phyloP scores from a whole-genome alignment of 1,139 yeast species.

The Debaryomyces robertsiae region DNA sequence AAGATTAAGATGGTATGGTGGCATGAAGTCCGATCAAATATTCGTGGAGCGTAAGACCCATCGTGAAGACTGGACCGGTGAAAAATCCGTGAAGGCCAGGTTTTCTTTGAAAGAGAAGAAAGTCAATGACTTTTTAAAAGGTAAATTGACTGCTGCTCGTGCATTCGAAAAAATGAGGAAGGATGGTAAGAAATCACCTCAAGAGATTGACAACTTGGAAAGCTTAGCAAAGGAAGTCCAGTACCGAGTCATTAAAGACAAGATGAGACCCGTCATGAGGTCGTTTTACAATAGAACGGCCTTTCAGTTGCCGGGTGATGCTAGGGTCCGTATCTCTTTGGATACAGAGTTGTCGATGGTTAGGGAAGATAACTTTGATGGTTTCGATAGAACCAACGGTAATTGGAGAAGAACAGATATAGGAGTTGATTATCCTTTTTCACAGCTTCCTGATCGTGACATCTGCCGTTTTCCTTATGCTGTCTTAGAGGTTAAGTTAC shows the following conservation, averaged over 20 bases:
- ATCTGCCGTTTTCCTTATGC: constrained; percentile 96
- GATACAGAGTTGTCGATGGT: constrained; percentile 96
- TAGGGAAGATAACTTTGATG: constrained; percentile 96
- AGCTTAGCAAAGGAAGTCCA: constrained; percentile 91
- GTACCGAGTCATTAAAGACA: constrained; percentile 80
- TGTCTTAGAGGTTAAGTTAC: constrained; percentile 92
- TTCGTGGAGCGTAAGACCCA: constrained; percentile 97
- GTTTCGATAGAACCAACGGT: constrained; percentile 81
- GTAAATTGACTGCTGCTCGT: constrained; percentile 83
- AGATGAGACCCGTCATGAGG: constrained; percentile 90
- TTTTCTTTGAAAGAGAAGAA: constrained; percentile 89
- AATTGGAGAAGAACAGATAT: constrained; percentile 99
- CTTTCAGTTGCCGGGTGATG: constrained; percentile 98
- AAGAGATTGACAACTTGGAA: constrained; percentile 91
- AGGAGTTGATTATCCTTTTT: constrained; percentile 95
- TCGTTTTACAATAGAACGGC: constrained; percentile 98
- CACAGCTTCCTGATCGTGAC: constrained; percentile 80
- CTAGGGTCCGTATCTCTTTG: constrained; percentile 94
- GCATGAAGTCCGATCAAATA: constrained; percentile 88
- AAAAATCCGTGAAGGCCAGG: constrained; percentile 95
- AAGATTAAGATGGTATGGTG: constrained; percentile 98
- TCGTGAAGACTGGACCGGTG: constrained; percentile 99
- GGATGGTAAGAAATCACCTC: constrained; percentile 83
- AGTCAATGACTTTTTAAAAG: constrained; percentile 79
- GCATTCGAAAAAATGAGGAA: constrained; percentile 90